phyloP scores from a whole-genome alignment of 1,139 yeast species.

The Sugiyamaella neomexicana region DNA sequence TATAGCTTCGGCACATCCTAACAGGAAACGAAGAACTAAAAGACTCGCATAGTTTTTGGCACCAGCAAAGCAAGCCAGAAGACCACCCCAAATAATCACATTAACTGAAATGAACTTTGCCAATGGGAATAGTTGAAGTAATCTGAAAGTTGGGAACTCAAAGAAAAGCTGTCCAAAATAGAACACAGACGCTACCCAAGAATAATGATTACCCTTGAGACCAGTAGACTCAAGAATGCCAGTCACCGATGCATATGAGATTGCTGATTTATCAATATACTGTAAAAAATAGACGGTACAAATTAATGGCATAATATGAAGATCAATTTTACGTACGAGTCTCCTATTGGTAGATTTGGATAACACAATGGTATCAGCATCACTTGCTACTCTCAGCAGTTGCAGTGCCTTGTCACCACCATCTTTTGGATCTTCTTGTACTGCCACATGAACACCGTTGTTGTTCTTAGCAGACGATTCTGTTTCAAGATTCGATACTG shows the following conservation, averaged over 20 bases:
- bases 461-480: neutral
- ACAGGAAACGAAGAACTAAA: conserved; percentile 49
- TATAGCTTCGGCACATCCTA: conserved; percentile 59
- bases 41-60: conserved; percentile 51
- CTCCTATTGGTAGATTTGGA: conserved; percentile 25
- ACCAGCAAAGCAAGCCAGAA: conserved; percentile 51
- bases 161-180: conserved; percentile 54
- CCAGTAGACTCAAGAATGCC: conserved; percentile 49
- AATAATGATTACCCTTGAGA: conserved; percentile 44
- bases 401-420: neutral
- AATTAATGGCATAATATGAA: conserved; percentile 50
- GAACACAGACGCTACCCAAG: conserved; percentile 63
- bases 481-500: neutral
- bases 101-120: conserved; percentile 51
- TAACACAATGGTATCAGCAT: neutral
- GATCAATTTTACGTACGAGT: conserved; percentile 54
- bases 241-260: conserved; percentile 60
- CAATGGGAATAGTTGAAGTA: conserved; percentile 55
- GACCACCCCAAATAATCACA: conserved; percentile 53
- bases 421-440: neutral
- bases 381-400: neutral
- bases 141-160: conserved; percentile 54
- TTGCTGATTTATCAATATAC: conserved; percentile 65
- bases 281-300: conserved; percentile 50
- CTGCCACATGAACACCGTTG: neutral